phyloP scores from a whole-genome alignment of 306 rosid species.

The Quercus ilex region DNA sequence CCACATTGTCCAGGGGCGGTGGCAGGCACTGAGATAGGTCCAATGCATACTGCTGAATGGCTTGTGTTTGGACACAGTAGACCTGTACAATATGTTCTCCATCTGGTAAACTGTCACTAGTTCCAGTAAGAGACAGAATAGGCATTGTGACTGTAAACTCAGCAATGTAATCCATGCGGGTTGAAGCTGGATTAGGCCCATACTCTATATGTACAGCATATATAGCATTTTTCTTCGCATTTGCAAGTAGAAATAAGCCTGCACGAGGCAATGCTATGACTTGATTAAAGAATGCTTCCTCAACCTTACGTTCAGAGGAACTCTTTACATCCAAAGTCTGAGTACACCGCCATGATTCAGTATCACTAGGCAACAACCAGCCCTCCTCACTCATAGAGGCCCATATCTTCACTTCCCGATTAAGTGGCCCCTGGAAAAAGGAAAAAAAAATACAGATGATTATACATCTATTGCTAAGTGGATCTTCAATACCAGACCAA shows the following conservation, averaged over 20 bases:
- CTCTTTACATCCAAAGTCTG: constrained; percentile 61
- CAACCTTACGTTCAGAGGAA: constrained; percentile 48
- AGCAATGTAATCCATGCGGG: constrained; percentile 68
- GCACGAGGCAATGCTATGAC: constrained; percentile 58
- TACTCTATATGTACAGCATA: constrained; percentile 70
- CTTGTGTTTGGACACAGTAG: constrained; percentile 78
- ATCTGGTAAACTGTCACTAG: constrained; percentile 61
- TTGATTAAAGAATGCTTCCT: constrained; percentile 67
- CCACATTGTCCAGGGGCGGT: constrained; percentile 53
- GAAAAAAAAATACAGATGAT: constrained; percentile 10
- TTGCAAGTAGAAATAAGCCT: constrained; percentile 64
- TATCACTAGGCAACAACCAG: constrained; percentile 69
- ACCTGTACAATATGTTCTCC: constrained; percentile 65
- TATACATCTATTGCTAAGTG: constrained; percentile 13
- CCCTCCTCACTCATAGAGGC: constrained; percentile 65
- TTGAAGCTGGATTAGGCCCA: constrained; percentile 66
- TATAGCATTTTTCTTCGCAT: constrained; percentile 76
- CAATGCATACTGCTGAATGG: constrained; percentile 77
- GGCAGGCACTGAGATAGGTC: constrained; percentile 69
- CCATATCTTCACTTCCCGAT: constrained; percentile 69
- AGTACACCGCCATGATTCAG: constrained; percentile 68
- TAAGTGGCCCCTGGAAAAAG: constrained; percentile 54
- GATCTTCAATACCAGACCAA: constrained; percentile 3
- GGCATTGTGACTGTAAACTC: constrained; percentile 80
- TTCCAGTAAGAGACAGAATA: constrained; percentile 66